phyloP scores from a whole-genome alignment of 768 basidiomycete genomes.

The Tephrocybe sp. region DNA sequence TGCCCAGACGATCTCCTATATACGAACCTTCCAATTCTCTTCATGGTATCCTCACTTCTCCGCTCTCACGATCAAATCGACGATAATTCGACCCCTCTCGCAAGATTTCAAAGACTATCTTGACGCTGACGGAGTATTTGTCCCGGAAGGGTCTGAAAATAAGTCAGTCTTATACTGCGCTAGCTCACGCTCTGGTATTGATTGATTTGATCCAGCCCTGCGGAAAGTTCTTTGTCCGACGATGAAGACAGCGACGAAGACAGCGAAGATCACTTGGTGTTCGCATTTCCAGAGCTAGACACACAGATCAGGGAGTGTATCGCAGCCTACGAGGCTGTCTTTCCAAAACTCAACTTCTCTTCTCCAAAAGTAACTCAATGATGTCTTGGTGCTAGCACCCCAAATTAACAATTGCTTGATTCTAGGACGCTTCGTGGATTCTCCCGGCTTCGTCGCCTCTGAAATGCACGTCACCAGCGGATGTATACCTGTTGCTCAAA shows the following conservation, averaged over 20 bases:
- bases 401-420: background rate
- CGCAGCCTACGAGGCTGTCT: slow-evolving; percentile 76
- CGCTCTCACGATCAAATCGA: slow-evolving; percentile 66
- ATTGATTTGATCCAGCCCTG: slow-evolving; percentile 37
- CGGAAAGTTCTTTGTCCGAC: slow-evolving; percentile 60
- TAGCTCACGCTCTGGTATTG: background rate
- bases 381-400: background rate
- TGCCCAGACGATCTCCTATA: slow-evolving; percentile 42
- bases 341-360: slow-evolving; percentile 96
- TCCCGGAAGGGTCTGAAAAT: slow-evolving; percentile 83
- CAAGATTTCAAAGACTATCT: slow-evolving; percentile 69
- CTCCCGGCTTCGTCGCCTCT: slow-evolving; percentile 81
- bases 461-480: slow-evolving; percentile 84
- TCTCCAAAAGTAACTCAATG: slow-evolving; percentile 92
- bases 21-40: slow-evolving; percentile 80
- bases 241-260: slow-evolving; percentile 43
- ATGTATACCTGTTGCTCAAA: slow-evolving; percentile 91
- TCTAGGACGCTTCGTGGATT: slow-evolving; percentile 90
- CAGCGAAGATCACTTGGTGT: slow-evolving; percentile 32
- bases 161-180: slow-evolving; percentile 43
- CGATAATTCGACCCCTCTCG: slow-evolving; percentile 67
- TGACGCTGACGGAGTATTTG: slow-evolving; percentile 79
- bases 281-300: slow-evolving; percentile 85
- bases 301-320: slow-evolving; percentile 64
- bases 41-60: slow-evolving; percentile 81